Evolutionary conservation across 2,329 filamentous ascomycete species (phyloP).

Genomic region (Penicillium digitatum): DNA sequence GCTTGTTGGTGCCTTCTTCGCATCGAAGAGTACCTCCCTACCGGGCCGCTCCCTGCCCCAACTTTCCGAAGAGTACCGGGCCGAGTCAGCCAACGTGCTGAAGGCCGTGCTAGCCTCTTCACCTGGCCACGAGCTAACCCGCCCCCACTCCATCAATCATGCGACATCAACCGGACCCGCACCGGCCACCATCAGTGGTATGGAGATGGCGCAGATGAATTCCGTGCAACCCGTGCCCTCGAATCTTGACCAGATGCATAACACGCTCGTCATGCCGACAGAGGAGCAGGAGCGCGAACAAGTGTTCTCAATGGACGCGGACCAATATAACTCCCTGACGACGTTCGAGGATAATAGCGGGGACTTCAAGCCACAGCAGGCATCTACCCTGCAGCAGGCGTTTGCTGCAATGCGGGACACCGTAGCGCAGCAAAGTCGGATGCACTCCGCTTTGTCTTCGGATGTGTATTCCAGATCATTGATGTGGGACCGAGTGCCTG

Average conservation of each 20-base stretch:
- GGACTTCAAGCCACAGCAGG: constrained; percentile 39
- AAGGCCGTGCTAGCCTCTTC: constrained; percentile 45
- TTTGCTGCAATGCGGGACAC: constrained; percentile 71
- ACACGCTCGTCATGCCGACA: constrained; percentile 67
- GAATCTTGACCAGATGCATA: constrained; percentile 61
- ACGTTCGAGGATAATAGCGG: constrained; percentile 56
- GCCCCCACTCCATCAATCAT: constrained; percentile 52
- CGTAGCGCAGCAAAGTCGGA: constrained; percentile 57
- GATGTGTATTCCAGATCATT: constrained; percentile 91
- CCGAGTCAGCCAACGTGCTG: constrained; percentile 47
- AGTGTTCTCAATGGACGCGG: constrained; percentile 77
- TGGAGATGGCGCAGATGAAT: constrained; percentile 41
- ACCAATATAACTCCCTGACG: constrained; percentile 83
- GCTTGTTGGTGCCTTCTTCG: constrained; percentile 91
- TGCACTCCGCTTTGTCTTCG: constrained; percentile 51
- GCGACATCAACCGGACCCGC: constrained; percentile 24
- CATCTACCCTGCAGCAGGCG: constrained; percentile 54
- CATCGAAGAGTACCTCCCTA: constrained; percentile 73
- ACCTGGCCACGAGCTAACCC: constrained; percentile 44
- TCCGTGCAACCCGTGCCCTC: constrained; percentile 29
- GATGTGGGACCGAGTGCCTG: constrained; percentile 89
- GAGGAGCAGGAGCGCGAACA: constrained; percentile 85
- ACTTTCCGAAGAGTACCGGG: constrained; percentile 46
- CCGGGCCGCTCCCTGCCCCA: constrained; percentile 53
- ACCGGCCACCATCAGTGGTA: constrained; percentile 35